Evolutionary conservation across 106 monocot genomes (phyloP), one percentile per base, ranked within the genome.

Genomic region (Cymbidium sinense): DNA sequence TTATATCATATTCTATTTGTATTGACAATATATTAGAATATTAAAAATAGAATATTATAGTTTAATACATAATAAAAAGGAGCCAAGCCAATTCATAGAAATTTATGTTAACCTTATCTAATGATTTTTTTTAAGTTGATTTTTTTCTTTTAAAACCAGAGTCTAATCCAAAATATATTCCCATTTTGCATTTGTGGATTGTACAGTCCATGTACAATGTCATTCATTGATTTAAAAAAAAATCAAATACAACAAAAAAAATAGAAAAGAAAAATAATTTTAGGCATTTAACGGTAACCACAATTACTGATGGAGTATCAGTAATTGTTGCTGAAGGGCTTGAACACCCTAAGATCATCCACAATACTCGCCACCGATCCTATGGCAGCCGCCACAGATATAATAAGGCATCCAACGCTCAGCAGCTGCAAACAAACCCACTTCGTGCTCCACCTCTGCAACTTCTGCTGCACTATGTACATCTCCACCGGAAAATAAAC

Each of bases 401-500:
- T 83, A 19, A 86, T 18, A 2, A 94, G 77, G 70, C 91, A 94
- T 3, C 85, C 80, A 1, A 89, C 2, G 81, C 94, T 94, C 31
- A 94, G 84, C 67, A 87, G 67, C 76, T 94, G 85, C 4, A 94
- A 79, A 33, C 87, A 89, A 28, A 94, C 73, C 94, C 94, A 94
- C 67, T 77, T 54, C 11, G 82, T 83, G 86, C 89, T 89, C 82
- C 94, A 89, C 55, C 71, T 83, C 12, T 85, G 78, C 7, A 91
- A 71, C 80, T 77, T 91, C 85, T 83, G 89, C 83, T 89, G 91
- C 19, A 64, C 82, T 11, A 91, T 87, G 75, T 91, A 89, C 87
- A 91, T 91, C 85, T 94, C 89, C 64, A 91, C 82, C 31, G 94
- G 94, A 64, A 94, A 94, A 78, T 83, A 94, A 2, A 94, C 91